Percentiles rank a stretch among this genome's conserved stretches.
Evolutionary conservation across 148 eudicot species (phyloP).

Genomic region (Nepenthes gracilis): DNA sequence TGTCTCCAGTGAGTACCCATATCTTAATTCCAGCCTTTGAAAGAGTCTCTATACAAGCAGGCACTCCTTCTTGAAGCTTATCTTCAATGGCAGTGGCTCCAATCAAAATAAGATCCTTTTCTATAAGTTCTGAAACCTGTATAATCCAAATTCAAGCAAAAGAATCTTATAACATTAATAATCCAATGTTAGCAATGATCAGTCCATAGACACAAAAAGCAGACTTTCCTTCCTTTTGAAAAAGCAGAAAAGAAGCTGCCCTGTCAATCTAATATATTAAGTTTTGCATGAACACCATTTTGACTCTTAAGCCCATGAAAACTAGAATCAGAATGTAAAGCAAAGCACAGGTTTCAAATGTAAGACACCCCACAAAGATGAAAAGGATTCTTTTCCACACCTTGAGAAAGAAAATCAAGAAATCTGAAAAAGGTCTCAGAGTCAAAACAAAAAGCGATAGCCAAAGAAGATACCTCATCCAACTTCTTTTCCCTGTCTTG

Average conservation of each 20-base stretch:
- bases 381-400: too few species aligned
- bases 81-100: constrained; percentile 98
- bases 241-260: too few species aligned
- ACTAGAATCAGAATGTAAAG: too few species aligned
- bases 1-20: constrained; percentile 98
- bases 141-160: constrained; percentile 6
- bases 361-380: background rate
- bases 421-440: too few species aligned
- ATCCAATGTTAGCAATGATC: too few species aligned
- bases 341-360: too few species aligned
- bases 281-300: too few species aligned
- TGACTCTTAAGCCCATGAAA: too few species aligned
- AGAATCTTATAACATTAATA: background rate
- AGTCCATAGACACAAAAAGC: background rate
- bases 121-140: constrained; percentile 94
- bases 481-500: constrained; percentile 88
- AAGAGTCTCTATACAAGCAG: constrained; percentile 87
- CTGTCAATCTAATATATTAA: too few species aligned
- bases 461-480: constrained; percentile 54
- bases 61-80: constrained; percentile 99
- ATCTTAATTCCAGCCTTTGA: constrained; percentile 93
- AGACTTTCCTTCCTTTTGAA: background rate
- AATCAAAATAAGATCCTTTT: constrained; percentile 75
- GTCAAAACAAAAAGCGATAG: too few species aligned
- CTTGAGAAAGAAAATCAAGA: too few species aligned